phyloP scores from a whole-genome alignment of 2,329 filamentous ascomycete species.

The Aspergillus sp. region DNA sequence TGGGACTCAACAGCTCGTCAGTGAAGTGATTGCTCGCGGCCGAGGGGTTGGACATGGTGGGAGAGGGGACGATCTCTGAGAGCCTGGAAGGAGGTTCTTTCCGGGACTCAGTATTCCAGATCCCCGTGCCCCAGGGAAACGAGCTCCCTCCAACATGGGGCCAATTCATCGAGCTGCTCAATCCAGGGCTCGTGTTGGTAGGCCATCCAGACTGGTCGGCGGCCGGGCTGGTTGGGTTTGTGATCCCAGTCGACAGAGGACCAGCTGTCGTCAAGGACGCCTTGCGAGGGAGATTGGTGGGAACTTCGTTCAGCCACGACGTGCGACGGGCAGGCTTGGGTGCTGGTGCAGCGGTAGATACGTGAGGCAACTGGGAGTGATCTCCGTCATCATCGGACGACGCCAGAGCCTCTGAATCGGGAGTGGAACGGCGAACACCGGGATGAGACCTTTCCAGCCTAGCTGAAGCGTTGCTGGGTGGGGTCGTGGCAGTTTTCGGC shows the following conservation, averaged over 20 bases:
- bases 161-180: constrained; percentile 41
- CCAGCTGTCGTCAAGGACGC: constrained; percentile 68
- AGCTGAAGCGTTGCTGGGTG: constrained; percentile 61
- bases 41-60: constrained; percentile 60
- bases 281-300: constrained; percentile 66
- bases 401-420: constrained; percentile 87
- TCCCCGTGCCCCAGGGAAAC: constrained; percentile 75
- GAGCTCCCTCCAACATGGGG: constrained; percentile 43
- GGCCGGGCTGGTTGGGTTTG: constrained; percentile 77
- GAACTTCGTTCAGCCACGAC: constrained; percentile 86
- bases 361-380: constrained; percentile 54
- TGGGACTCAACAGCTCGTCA: constrained; percentile 53
- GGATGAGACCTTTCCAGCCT: constrained; percentile 71
- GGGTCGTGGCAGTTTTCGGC: constrained; percentile 39
- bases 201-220: constrained; percentile 57
- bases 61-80: constrained; percentile 71
- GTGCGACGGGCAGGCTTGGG: constrained; percentile 66
- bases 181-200: constrained; percentile 32
- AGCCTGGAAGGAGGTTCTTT: constrained; percentile 74
- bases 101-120: constrained; percentile 72
- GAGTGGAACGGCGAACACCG: constrained; percentile 73
- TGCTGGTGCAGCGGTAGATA: constrained; percentile 50
- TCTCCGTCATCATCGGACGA: constrained; percentile 93
- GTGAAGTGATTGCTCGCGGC: constrained; percentile 49
- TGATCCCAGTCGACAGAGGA: constrained; percentile 74